Evolutionary conservation across 2,329 filamentous ascomycete genomes (phyloP).

Genomic region (Epichloe scottii): DNA sequence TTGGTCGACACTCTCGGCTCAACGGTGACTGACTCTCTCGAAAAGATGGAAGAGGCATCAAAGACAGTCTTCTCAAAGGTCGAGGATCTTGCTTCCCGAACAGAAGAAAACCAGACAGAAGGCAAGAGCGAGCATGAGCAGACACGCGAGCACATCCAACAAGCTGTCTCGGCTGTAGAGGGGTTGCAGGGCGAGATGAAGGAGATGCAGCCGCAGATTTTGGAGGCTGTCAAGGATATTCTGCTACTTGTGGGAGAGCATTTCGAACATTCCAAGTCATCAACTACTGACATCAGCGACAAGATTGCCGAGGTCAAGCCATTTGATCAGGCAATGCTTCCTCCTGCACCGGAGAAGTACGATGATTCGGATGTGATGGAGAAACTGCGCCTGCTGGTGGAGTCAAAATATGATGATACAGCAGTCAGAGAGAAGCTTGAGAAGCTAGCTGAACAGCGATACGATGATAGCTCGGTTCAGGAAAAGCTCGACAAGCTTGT

Average conservation of each 20-base stretch:
- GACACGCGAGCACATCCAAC: slow-evolving; percentile 69
- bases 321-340: slow-evolving; percentile 45
- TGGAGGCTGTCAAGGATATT: slow-evolving; percentile 79
- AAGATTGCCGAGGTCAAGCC: slow-evolving; percentile 50
- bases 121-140: slow-evolving; percentile 69
- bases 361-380: slow-evolving; percentile 21
- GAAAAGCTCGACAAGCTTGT: slow-evolving; percentile 37
- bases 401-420: slow-evolving; percentile 43
- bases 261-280: slow-evolving; percentile 72
- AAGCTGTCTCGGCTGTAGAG: slow-evolving; percentile 60
- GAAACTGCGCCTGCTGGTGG: slow-evolving; percentile 21
- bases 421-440: slow-evolving; percentile 38
- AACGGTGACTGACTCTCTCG: slow-evolving; percentile 67
- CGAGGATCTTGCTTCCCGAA: slow-evolving; percentile 62
- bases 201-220: slow-evolving; percentile 79
- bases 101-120: slow-evolving; percentile 63
- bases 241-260: slow-evolving; percentile 71
- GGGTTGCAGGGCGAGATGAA: slow-evolving; percentile 65
- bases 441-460: slow-evolving; percentile 21
- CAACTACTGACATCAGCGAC: slow-evolving; percentile 41
- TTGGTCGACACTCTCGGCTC: slow-evolving; percentile 76
- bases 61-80: slow-evolving; percentile 76
- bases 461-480: slow-evolving; percentile 19
- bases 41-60: slow-evolving; percentile 78
- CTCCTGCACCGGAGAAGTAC: slow-evolving; percentile 41